A percentile compares a stretch with the other conserved stretches of the same genome.
These are phyloP conservation scores for Quercus agrifolia DNA, from an alignment of 306 rosid species.

Conservation along the genomic window DNA sequence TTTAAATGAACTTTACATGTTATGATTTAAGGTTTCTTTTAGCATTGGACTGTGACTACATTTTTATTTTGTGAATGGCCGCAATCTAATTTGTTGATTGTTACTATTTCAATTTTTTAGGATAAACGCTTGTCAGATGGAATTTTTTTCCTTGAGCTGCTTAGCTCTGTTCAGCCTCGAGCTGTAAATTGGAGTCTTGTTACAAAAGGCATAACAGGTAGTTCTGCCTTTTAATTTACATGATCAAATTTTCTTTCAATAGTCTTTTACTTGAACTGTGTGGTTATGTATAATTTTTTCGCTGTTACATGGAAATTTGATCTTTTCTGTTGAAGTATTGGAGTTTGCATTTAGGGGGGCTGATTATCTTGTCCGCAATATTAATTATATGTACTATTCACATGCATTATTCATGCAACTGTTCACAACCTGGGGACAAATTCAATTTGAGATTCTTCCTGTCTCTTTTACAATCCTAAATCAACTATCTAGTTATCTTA, in stretches of 20 bases:
- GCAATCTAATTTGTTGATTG: slow-evolving; percentile 1
- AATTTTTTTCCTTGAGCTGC: slow-evolving; percentile 91
- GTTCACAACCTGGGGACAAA: too few relatives aligned
- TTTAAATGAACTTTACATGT: background rate
- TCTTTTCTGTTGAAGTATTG: background rate
- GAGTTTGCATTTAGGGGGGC: background rate
- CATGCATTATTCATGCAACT: too few relatives aligned
- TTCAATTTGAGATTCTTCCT: too few relatives aligned
- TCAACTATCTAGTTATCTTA: too few relatives aligned
- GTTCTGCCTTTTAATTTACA: slow-evolving; percentile 12
- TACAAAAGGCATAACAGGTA: slow-evolving; percentile 86
- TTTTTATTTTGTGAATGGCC: background rate
- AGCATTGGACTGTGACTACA: background rate
- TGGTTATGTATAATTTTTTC: background rate
- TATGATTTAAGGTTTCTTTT: background rate
- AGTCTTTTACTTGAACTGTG: background rate
- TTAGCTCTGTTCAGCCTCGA: slow-evolving; percentile 85
- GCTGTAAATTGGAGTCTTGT: slow-evolving; percentile 92
- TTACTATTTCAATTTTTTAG: slow-evolving; percentile 41
- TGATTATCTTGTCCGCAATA: too few relatives aligned
- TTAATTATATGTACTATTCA: too few relatives aligned
- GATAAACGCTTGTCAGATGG: slow-evolving; percentile 86
- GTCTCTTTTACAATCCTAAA: too few relatives aligned
- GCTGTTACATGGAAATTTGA: background rate
- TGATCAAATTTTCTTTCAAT: background rate